A percentile compares a stretch with the other conserved stretches of the same genome.
phyloP scores from a whole-genome alignment of 768 basidiomycete species.

The Russula ochroleuca region DNA sequence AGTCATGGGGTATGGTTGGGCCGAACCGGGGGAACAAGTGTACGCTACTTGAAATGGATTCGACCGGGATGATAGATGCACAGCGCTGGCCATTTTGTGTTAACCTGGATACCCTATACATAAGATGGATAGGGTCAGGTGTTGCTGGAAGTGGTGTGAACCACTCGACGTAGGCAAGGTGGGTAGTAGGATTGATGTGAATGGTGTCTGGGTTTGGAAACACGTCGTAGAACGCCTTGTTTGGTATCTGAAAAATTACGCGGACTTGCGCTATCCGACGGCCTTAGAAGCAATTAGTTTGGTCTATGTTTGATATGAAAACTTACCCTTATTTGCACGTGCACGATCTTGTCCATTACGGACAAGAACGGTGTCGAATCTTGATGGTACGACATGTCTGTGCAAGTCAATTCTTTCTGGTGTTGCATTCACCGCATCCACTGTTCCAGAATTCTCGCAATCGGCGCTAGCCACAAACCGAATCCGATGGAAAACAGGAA shows the following conservation, averaged over 20 bases:
- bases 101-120: background rate
- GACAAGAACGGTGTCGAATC: no score
- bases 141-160: background rate
- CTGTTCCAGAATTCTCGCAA: no score
- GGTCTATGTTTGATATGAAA: no score
- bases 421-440: no score
- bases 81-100: background rate
- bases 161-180: slow-evolving; percentile 12
- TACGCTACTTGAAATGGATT: background rate
- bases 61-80: background rate
- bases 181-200: background rate
- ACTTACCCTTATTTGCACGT: background rate
- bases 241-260: background rate
- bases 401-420: no score
- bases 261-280: background rate
- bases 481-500: background rate
- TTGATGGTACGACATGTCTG: no score
- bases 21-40: slow-evolving; percentile 3
- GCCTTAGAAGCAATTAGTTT: background rate
- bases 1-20: background rate
- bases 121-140: background rate
- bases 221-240: no score
- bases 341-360: no score
- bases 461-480: no score
- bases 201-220: no score